Conservation (phyloP, 768 basidiomycete genomes). For the Coprinellus aureogranulatus region DNA sequence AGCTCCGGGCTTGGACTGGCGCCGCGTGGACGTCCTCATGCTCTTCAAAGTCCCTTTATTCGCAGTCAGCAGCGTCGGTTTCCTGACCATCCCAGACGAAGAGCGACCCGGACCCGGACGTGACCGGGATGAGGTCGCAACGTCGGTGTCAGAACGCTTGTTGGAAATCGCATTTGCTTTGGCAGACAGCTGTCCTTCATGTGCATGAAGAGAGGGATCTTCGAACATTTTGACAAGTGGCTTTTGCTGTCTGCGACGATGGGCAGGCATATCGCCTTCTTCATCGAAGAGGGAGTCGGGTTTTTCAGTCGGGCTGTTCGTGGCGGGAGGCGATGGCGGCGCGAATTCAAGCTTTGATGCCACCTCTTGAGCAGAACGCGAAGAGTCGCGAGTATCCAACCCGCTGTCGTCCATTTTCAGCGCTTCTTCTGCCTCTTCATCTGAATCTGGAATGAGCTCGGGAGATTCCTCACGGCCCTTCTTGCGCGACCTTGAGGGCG, state of each 20-base stretch:
- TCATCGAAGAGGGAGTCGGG: slow-evolving; percentile 16
- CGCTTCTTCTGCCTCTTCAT: slow-evolving; percentile 33
- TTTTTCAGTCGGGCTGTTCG: not conserved
- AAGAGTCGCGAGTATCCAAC: not conserved
- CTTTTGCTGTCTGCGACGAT: slow-evolving; percentile 49
- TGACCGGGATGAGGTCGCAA: not conserved
- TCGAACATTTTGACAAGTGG: slow-evolving; percentile 56
- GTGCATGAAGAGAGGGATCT: slow-evolving; percentile 28
- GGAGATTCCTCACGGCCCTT: slow-evolving; percentile 15
- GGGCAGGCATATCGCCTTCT: slow-evolving; percentile 28
- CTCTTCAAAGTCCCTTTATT: slow-evolving; percentile 52
- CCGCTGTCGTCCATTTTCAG: slow-evolving; percentile 1
- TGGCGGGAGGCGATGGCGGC: not conserved
- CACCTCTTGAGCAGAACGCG: not conserved
- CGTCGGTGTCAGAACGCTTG: slow-evolving; percentile 1
- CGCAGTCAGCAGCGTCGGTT: slow-evolving; percentile 47
- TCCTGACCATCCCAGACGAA: slow-evolving; percentile 42
- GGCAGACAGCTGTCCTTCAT: slow-evolving; percentile 43
- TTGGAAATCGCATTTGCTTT: slow-evolving; percentile 45
- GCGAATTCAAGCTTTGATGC: not conserved
- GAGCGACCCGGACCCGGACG: slow-evolving; percentile 51
- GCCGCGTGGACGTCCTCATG: slow-evolving; percentile 41
- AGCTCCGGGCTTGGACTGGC: slow-evolving; percentile 4
- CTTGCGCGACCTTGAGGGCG: slow-evolving; percentile 3
- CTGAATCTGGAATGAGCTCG: slow-evolving; percentile 31